These are phyloP conservation scores for Daldinia loculata DNA, from an alignment of 495 filamentous ascomycete species.

Conservation along the genomic window DNA sequence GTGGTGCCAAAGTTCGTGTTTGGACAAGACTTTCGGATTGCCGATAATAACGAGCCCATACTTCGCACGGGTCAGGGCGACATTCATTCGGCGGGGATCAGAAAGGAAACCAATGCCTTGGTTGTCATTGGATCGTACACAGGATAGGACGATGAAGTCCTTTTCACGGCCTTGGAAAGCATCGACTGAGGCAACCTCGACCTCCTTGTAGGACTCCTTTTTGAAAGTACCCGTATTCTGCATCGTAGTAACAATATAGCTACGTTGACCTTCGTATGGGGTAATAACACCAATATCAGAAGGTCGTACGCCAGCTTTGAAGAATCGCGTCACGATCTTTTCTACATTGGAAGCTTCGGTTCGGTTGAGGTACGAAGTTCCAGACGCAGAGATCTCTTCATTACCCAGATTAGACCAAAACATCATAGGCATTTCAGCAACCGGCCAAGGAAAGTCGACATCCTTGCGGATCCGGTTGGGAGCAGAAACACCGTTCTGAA, in stretches of 20 bases:
- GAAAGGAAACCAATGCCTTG: conserved; percentile 99
- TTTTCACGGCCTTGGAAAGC: conserved; percentile 99
- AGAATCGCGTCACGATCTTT: conserved; percentile 97
- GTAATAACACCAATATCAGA: conserved; percentile 96
- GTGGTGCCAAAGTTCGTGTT: conserved; percentile 98
- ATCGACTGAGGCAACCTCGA: conserved; percentile 98
- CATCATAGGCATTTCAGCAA: conserved; percentile 96
- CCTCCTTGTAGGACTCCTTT: conserved; percentile 98
- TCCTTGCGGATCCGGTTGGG: conserved; percentile 87
- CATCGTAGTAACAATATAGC: conserved; percentile 99
- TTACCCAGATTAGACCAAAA: conserved; percentile 99
- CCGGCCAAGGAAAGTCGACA: conserved; percentile 98
- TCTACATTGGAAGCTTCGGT: conserved; percentile 97
- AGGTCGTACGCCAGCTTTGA: conserved; percentile 97
- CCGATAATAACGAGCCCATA: conserved; percentile 96
- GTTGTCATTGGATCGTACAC: conserved; percentile 98
- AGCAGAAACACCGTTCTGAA: conserved; percentile 96
- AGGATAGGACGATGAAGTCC: conserved; percentile 98
- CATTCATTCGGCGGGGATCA: conserved; percentile 96
- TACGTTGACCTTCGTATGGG: conserved; percentile 97
- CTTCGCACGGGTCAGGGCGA: conserved; percentile 97
- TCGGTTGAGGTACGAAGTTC: conserved; percentile 97
- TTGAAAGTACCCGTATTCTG: conserved; percentile 96
- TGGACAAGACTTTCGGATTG: conserved; percentile 97
- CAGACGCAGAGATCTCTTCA: conserved; percentile 97